Base-by-base conservation (phyloP, 129 eudicot species). In the Heracleum sosnowskyi region DNA sequence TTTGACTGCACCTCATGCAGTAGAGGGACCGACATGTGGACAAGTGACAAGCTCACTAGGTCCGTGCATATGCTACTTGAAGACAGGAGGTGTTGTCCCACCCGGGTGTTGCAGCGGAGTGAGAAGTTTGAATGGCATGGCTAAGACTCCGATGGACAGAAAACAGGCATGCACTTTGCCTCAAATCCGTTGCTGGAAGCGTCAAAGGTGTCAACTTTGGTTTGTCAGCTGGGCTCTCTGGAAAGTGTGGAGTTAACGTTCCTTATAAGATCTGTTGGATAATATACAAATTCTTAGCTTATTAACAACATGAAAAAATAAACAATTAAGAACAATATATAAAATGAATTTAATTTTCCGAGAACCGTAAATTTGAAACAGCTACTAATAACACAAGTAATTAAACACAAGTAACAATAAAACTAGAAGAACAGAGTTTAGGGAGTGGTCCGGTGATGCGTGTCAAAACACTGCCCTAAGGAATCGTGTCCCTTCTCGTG, bases 241-340 rank as follows among this genome's bases (percentile, higher is more conserved):
- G 83, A 36, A 76, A 41, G 78, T 88, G 89, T 76, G 86, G 87
- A 49, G 80, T 88, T 71, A 82, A 10, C 46, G 22, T 79, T 66
- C 84, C 88, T 7, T 81, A 79, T 82, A 74, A 72, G 78, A 79
- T 88, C n/a, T n/a, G n/a, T n/a, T n/a, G n/a, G n/a, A n/a, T n/a
- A n/a, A n/a, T n/a, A n/a, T n/a, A n/a, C n/a, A n/a, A n/a, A n/a
- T n/a, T n/a, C n/a, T n/a, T n/a, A n/a, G n/a, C n/a, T n/a, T n/a
- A n/a, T n/a, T n/a, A n/a, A n/a, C n/a, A n/a, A n/a, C n/a, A n/a
- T n/a, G n/a, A n/a, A n/a, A n/a, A n/a, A n/a, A n/a, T n/a, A n/a
- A n/a, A n/a, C n/a, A n/a, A n/a, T n/a, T n/a, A n/a, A n/a, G n/a
- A n/a, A n/a, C n/a, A n/a, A n/a, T n/a, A n/a, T n/a, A n/a, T n/a